Evolutionary conservation across 2,329 filamentous ascomycete species (phyloP), one percentile per base, ranked within the genome.

Genomic region (Elsinoe fawcettii): DNA sequence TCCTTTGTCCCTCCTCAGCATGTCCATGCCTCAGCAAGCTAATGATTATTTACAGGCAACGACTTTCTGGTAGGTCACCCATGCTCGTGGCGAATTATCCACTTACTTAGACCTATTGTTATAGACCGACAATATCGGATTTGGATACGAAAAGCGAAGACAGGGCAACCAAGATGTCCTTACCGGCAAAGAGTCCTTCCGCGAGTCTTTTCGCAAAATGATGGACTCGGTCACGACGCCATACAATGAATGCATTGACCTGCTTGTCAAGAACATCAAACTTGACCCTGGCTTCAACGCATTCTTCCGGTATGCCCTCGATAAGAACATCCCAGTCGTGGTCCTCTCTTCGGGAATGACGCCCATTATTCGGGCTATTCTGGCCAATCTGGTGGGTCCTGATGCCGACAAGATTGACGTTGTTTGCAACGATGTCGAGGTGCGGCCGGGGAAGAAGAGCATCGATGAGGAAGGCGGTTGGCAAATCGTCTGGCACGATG

Each of bases 331-430:
- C 12, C 93, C 93, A 23, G 87, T 96, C 61, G 90, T 97, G 18
- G 88, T 99, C 20, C 78, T 99, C 32, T 93, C 87, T 61, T 89
- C 88, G 44, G 93, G 93, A 62, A 97, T 99, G 93, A 80, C 84
- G 65, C 92, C 92, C 36, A 83, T 97, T 65, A 96, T 99, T 70
- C 83, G 85, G 60, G 89, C 88, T 14, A 78, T 97, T 62, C 78
- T 99, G 59, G 81, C 86, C 61, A 84, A 87, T 64, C 79, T 95
- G 53, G 78, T 97, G 2, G 92, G 91, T n/a, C 84, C 87, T 27
- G 85, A 87, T 64, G 82, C 84, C 32, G 78, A 83, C 49, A 81
- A 91, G 67, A 86, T 97, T 69, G 85, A 93, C 73, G 93, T 99
- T 67, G 85, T 97, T 61, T 89, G 87, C 75, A 99, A 97, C 73